These are phyloP conservation scores for Leccinum aurantiacum DNA, from an alignment of 768 basidiomycete genomes.

Conservation along the genomic window DNA sequence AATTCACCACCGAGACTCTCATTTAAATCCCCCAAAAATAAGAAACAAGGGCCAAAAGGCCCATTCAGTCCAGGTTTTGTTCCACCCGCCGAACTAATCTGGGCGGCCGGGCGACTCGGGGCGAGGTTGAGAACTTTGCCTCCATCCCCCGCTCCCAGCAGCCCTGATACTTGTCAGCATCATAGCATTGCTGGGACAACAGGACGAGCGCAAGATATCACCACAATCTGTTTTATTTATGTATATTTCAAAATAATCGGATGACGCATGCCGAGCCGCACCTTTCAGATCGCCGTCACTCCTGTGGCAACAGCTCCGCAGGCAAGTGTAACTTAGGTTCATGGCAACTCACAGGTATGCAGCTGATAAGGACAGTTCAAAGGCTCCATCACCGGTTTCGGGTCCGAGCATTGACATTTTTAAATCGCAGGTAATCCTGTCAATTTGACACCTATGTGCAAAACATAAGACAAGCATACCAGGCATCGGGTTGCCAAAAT, in stretches of 20 bases:
- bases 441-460: slow-evolving; percentile 3
- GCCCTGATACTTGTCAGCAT: neutral
- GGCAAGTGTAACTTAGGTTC: neutral
- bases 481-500: slow-evolving; percentile 1
- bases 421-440: neutral
- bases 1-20: neutral
- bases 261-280: slow-evolving; percentile 5
- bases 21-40: neutral
- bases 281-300: slow-evolving; percentile 2
- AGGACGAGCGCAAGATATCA: slow-evolving; percentile 1
- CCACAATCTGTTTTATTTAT: slow-evolving; percentile 14
- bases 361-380: neutral
- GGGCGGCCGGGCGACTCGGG: neutral
- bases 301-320: slow-evolving; percentile 6
- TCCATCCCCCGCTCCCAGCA: slow-evolving; percentile 5
- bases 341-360: neutral
- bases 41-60: neutral
- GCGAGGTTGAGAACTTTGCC: neutral
- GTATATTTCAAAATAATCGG: slow-evolving; percentile 13
- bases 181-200: slow-evolving; percentile 1
- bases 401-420: slow-evolving; percentile 8
- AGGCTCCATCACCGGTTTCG: slow-evolving; percentile 3
- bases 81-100: neutral
- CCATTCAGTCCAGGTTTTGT: neutral
- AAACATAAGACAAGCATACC: slow-evolving; percentile 7